Evolutionary conservation across 2,329 filamentous ascomycete genomes (phyloP).

Genomic region (Cladophialophora carrionii): DNA sequence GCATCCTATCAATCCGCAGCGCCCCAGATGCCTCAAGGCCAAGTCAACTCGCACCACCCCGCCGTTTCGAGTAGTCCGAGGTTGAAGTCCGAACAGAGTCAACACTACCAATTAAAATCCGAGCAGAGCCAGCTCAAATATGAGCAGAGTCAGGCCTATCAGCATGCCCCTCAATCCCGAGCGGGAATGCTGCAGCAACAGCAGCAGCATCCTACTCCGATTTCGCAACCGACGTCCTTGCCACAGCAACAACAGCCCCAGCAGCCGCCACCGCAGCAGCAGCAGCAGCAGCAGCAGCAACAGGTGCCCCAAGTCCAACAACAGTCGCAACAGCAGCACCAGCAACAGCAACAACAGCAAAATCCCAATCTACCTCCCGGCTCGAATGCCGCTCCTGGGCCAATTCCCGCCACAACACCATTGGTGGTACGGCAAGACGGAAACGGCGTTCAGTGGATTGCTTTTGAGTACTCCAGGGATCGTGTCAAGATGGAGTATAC

Average conservation of each 20-base stretch:
- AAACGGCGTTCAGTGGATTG: conserved; percentile 98
- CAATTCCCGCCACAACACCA: conserved; percentile 94
- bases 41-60: conserved; percentile 57
- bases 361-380: conserved; percentile 68
- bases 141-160: conserved; percentile 52
- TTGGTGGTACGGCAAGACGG: conserved; percentile 91
- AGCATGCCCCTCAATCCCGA: conserved; percentile 42
- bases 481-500: conserved; percentile 99
- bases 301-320: conserved; percentile 23
- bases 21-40: conserved; percentile 47
- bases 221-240: conserved; percentile 56
- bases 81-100: conserved; percentile 40
- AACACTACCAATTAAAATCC: conserved; percentile 41
- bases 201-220: conserved; percentile 28
- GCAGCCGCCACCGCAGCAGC: conserved; percentile 61
- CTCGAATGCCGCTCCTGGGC: conserved; percentile 82
- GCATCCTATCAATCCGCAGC: conserved; percentile 54
- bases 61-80: conserved; percentile 61
- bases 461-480: conserved; percentile 96
- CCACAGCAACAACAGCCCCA: conserved; percentile 58
- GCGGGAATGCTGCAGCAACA: conserved; percentile 44
- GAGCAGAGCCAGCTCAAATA: conserved; percentile 56
- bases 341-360: conserved; percentile 41
- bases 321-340: conserved; percentile 55
- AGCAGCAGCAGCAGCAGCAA: conserved; percentile 63